Conservation (phyloP, 2,329 filamentous ascomycete genomes). For the Cryphonectria naterciae region DNA sequence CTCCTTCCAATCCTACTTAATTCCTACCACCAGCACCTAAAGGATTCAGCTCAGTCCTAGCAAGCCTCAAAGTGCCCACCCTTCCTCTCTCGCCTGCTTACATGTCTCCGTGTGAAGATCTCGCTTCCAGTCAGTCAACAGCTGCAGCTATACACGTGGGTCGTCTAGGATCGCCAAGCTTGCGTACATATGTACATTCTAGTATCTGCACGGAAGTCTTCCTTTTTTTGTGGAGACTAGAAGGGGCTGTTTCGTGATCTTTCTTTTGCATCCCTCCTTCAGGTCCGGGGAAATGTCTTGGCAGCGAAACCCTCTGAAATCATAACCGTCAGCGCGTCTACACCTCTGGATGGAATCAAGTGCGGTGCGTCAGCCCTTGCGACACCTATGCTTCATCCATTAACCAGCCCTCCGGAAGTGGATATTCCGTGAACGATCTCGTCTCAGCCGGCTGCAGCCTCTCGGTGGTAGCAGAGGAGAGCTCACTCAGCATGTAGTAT, state of each 20-base stretch:
- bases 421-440: neutral
- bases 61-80: neutral
- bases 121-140: neutral
- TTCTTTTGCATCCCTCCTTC: neutral
- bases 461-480: neutral
- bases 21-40: neutral
- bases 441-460: neutral
- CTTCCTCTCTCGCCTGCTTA: neutral
- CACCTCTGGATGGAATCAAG: neutral
- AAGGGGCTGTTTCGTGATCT: neutral
- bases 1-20: neutral
- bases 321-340: neutral
- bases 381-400: neutral
- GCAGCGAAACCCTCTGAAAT: neutral
- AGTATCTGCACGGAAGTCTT: neutral
- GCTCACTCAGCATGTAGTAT: neutral
- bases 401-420: neutral
- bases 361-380: neutral
- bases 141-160: neutral
- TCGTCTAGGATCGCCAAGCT: neutral
- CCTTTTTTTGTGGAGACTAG: neutral
- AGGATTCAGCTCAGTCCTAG: neutral
- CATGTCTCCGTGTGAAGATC: neutral
- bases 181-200: too few species aligned
- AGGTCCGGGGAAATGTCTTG: too few species aligned